Evolutionary conservation across 345 rosid genomes (phyloP).

Genomic region (Euphorbia pulcherrima): DNA sequence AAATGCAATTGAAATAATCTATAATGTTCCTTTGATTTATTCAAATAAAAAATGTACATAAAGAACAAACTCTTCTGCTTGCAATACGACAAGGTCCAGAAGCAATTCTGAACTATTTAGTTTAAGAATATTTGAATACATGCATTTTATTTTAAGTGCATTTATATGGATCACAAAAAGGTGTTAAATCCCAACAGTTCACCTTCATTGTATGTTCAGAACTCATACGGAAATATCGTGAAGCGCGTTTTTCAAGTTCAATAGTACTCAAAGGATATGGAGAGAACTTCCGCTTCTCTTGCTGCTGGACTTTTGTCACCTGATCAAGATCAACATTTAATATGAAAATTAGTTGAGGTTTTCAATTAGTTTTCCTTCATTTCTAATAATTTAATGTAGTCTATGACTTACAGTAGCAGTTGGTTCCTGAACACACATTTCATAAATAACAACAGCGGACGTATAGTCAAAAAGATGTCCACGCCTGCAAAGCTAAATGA

Average conservation of each 20-base stretch:
- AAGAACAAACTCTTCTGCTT: background rate
- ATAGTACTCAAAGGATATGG: slow-evolving; percentile 92
- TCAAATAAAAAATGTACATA: background rate
- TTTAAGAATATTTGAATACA: background rate
- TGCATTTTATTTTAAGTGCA: background rate
- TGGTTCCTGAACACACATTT: slow-evolving; percentile 90
- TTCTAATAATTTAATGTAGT: slow-evolving; percentile 15
- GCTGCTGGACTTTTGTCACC: slow-evolving; percentile 79
- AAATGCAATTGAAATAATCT: background rate
- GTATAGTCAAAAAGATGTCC: slow-evolving; percentile 89
- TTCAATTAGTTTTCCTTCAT: slow-evolving; percentile 12
- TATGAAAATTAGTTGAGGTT: slow-evolving; percentile 11
- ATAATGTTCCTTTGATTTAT: background rate
- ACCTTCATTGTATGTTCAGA: slow-evolving; percentile 98
- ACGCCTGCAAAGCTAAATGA: slow-evolving; percentile 56
- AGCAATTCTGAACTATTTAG: background rate
- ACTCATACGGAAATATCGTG: slow-evolving; percentile 87
- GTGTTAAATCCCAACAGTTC: slow-evolving; percentile 10
- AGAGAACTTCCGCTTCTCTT: slow-evolving; percentile 77
- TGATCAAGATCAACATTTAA: slow-evolving; percentile 32
- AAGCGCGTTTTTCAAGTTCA: slow-evolving; percentile 96
- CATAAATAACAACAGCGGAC: slow-evolving; percentile 70
- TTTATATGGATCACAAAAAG: background rate
- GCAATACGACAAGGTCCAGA: background rate
- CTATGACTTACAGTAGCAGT: slow-evolving; percentile 68